phyloP scores from a whole-genome alignment of 2,329 filamentous ascomycete genomes.

The Botrytis fragariae region DNA sequence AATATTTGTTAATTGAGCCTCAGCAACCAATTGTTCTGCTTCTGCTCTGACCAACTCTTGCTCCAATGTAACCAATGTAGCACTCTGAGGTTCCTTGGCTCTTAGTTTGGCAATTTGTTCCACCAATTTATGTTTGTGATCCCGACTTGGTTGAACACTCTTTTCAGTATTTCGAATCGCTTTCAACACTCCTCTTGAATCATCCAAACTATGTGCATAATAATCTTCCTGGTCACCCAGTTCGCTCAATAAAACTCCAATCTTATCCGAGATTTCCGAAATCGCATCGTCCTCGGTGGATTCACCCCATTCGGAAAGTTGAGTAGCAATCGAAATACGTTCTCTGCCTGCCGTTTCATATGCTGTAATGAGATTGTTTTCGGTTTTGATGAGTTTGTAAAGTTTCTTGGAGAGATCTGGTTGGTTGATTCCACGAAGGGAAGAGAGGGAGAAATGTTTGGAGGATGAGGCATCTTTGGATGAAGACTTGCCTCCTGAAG shows the following conservation, averaged over 20 bases:
- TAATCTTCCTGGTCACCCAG: constrained; percentile 90
- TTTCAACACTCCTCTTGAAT: constrained; percentile 79
- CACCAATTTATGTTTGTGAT: constrained; percentile 80
- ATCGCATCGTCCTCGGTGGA: constrained; percentile 82
- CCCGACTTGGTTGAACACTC: constrained; percentile 88
- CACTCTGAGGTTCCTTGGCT: constrained; percentile 84
- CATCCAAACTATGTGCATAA: constrained; percentile 84
- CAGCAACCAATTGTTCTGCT: constrained; percentile 91
- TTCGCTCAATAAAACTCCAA: constrained; percentile 88
- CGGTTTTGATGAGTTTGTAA: constrained; percentile 89
- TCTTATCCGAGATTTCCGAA: constrained; percentile 90
- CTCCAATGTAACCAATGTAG: constrained; percentile 79
- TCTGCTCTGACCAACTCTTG: constrained; percentile 96
- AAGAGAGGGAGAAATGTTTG: constrained; percentile 79
- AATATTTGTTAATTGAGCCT: constrained; percentile 93
- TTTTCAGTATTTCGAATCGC: constrained; percentile 92
- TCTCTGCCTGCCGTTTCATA: constrained; percentile 85
- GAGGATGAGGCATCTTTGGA: constrained; percentile 38
- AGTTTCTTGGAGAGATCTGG: constrained; percentile 87
- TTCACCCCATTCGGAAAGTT: constrained; percentile 96
- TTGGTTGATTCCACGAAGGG: constrained; percentile 79
- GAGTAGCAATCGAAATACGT: constrained; percentile 77
- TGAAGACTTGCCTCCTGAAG: constrained; percentile 42
- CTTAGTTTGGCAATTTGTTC: constrained; percentile 93
- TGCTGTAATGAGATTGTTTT: constrained; percentile 82